Base-by-base conservation (phyloP, 164 flowering plant genomes). In the Nelumbo lutea region DNA sequence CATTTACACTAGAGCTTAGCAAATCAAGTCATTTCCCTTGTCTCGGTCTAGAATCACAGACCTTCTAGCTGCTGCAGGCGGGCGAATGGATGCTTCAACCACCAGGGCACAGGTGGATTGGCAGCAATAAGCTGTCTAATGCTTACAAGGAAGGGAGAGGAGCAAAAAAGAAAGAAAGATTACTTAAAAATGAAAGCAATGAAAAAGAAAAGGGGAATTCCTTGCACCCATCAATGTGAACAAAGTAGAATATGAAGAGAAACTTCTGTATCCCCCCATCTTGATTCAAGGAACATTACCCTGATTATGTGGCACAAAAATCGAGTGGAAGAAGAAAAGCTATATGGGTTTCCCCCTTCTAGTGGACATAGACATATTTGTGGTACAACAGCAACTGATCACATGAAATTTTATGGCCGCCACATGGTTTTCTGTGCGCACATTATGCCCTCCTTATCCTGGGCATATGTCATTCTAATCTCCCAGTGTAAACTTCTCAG, bases 401-500 rank as follows among this genome's bases (percentile, higher is more conserved):
- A 14, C 47, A 13, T 7, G 13, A 66, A 53, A 45, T 39, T 60
- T 84, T 76, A 88, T 45, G 97, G 97, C 62, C 97, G 82, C 97
- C 99, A 95, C 45, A 52, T 52, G 56, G 89, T 87, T 74, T 92
- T 95, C 62, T 85, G 91, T 5, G 89, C 96, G 75, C 94, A 87
- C 41, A 95, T 70, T 61, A 95, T 78, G 27, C 97, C 99, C 60
- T 95, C 97, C 65, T 80, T 81, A 14, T 83, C 81, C 67, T 92
- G 81, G 42, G 86, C 75, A 69, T 76, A 90, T 15, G 94, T 90
- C 90, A 89, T 84, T 55, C 84, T 82, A 39, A 95, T 92, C 66
- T 92, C 94, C 97, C 97, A 92, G 42, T 88, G 91, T 79, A 95
- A 70, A 59, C 90, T 83, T 83, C 80, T 83, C 66, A 95, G 69